These are phyloP conservation scores for Backusella psychrophila DNA, from an alignment of 192 early-diverging fungal genomes.

Conservation along the genomic window DNA sequence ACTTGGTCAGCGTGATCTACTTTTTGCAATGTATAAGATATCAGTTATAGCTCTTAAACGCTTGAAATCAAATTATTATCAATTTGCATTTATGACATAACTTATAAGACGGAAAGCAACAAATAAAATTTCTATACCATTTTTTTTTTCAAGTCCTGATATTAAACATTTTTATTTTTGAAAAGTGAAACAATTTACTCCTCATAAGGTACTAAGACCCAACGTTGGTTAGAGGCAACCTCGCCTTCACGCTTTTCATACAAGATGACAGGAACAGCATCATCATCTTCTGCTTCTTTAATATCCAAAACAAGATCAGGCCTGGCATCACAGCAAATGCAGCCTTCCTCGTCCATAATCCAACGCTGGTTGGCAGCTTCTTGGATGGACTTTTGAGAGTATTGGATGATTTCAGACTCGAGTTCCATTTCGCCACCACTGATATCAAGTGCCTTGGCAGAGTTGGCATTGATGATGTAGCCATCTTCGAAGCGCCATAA, in stretches of 20 bases:
- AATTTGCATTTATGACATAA: no score
- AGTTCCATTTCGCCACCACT: slow-evolving; percentile 17
- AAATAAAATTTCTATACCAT: not conserved
- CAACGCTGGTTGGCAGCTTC: slow-evolving; percentile 21
- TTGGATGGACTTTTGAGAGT: slow-evolving; percentile 6
- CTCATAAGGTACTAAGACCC: slow-evolving; percentile 8
- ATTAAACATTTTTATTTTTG: no score
- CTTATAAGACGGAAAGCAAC: not conserved
- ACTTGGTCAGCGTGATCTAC: no score
- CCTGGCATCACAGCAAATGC: slow-evolving; percentile 11
- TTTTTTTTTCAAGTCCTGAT: not conserved
- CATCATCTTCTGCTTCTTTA: slow-evolving; percentile 16
- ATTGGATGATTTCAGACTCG: slow-evolving; percentile 17
- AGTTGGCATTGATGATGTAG: slow-evolving; percentile 21
- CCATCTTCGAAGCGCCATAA: slow-evolving; percentile 20
- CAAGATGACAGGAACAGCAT: slow-evolving; percentile 17
- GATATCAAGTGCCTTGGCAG: slow-evolving; percentile 29
- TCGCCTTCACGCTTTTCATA: slow-evolving; percentile 20
- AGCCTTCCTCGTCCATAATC: slow-evolving; percentile 19
- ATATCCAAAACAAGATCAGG: slow-evolving; percentile 24
- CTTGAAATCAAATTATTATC: no score
- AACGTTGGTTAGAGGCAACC: slow-evolving; percentile 26
- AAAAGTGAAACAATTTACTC: not conserved
- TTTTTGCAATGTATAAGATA: no score
- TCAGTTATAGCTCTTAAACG: no score